Percentiles rank a stretch among this genome's conserved stretches.
phyloP scores from a whole-genome alignment of 352 stramenopile genomes.

The Pythium rhizo-oryzae region DNA sequence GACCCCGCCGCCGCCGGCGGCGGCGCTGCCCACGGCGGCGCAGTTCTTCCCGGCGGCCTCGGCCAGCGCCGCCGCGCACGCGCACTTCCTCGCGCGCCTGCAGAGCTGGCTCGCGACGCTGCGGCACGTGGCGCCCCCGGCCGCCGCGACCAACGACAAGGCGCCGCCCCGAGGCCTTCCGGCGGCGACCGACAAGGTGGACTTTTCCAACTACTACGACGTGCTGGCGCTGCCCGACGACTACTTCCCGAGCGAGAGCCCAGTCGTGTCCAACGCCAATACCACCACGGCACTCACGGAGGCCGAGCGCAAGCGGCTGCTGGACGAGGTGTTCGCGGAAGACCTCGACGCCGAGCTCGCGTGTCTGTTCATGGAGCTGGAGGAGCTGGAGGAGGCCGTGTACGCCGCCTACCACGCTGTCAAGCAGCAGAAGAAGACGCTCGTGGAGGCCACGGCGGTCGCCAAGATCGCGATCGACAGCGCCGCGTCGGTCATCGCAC shows the following conservation, averaged over 20 bases:
- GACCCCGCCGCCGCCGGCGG: too few relatives aligned
- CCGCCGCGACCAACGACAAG: too few relatives aligned
- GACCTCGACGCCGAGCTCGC: conserved; percentile 10
- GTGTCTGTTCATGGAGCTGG: conserved; percentile 16
- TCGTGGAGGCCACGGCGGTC: conserved; percentile 7
- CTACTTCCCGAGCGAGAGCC: too few relatives aligned
- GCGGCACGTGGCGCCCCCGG: not conserved
- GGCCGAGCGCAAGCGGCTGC: not conserved
- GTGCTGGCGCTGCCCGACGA: conserved; percentile 11
- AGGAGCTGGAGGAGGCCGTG: conserved; percentile 13
- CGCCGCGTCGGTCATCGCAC: not conserved
- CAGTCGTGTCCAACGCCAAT: too few relatives aligned
- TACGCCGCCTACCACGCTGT: conserved; percentile 9
- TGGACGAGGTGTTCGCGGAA: conserved; percentile 6
- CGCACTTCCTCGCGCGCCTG: conserved; percentile 10
- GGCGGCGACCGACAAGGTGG: not conserved
- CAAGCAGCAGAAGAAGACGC: conserved; percentile 6
- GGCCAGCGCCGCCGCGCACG: conserved; percentile 4
- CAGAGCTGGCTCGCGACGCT: conserved; percentile 3
- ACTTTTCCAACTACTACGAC: conserved; percentile 21
- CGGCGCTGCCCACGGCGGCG: too few relatives aligned
- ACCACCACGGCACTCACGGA: too few relatives aligned
- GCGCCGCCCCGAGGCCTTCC: too few relatives aligned
- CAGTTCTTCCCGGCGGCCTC: conserved; percentile 5
- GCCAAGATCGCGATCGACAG: conserved; percentile 5